Percentiles rank a stretch among this genome's conserved stretches.
Conservation (phyloP, 306 rosid genomes). For the Vachellia collinsii region DNA sequence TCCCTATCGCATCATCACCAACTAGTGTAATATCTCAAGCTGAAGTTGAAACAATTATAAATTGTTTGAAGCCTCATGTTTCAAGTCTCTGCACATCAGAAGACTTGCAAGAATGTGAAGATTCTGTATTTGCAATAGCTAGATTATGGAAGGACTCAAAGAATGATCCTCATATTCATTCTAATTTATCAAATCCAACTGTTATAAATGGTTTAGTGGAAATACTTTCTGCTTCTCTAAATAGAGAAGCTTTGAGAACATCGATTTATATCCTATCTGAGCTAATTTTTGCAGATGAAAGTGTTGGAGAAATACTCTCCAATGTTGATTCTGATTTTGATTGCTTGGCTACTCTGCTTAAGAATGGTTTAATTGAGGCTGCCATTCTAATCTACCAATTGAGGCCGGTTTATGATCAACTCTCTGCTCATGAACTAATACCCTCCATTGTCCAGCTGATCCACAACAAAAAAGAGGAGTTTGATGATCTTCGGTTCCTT, state of each 20-base stretch:
- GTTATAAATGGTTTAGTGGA: constrained; percentile 79
- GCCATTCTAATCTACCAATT: constrained; percentile 80
- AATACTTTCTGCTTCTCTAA: constrained; percentile 75
- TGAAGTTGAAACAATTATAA: constrained; percentile 70
- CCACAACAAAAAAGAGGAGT: constrained; percentile 56
- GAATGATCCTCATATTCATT: constrained; percentile 66
- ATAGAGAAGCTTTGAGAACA: constrained; percentile 70
- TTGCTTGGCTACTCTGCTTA: constrained; percentile 77
- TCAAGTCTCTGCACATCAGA: constrained; percentile 80
- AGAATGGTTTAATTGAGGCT: constrained; percentile 82
- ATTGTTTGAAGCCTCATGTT: constrained; percentile 67
- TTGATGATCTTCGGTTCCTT: constrained; percentile 62
- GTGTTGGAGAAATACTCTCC: constrained; percentile 71
- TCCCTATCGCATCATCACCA: constrained; percentile 59
- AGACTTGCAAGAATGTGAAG: constrained; percentile 74
- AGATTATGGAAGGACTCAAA: constrained; percentile 82
- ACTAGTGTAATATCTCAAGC: constrained; percentile 88
- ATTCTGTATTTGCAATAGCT: constrained; percentile 69
- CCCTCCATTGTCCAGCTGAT: constrained; percentile 66
- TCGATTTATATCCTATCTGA: constrained; percentile 78
- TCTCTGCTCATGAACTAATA: constrained; percentile 70
- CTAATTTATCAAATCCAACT: constrained; percentile 72
- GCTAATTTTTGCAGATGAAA: constrained; percentile 64
- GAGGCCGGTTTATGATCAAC: constrained; percentile 69
- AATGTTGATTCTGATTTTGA: constrained; percentile 88